phyloP scores from a whole-genome alignment of 306 rosid genomes.

The Arachis hypogaea region DNA sequence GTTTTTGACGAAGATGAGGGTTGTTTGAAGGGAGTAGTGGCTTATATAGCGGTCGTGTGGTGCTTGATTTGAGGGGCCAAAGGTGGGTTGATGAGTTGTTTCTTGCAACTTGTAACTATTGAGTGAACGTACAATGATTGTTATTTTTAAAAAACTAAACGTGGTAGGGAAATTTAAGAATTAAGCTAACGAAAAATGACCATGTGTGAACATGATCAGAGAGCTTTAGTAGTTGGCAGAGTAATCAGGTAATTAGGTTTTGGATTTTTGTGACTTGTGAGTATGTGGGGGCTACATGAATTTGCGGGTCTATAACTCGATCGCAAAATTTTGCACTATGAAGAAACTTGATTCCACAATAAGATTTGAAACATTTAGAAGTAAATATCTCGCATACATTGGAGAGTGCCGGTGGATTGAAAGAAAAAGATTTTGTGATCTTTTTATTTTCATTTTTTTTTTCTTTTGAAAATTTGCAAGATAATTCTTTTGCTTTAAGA shows the following conservation, averaged over 20 bases:
- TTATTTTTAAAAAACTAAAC: background rate
- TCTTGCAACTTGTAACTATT: background rate
- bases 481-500: too few relatives aligned
- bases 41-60: conserved; percentile 17
- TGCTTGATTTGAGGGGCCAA: background rate
- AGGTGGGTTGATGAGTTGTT: background rate
- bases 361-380: too few relatives aligned
- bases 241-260: conserved; percentile 27
- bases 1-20: conserved; percentile 20
- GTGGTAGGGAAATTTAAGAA: background rate
- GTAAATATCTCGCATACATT: too few relatives aligned
- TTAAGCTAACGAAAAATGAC: conserved; percentile 2
- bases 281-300: background rate
- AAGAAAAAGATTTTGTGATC: too few relatives aligned
- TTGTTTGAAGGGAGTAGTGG: background rate
- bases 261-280: conserved; percentile 39
- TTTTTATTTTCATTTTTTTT: too few relatives aligned
- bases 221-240: conserved; percentile 52
- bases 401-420: too few relatives aligned
- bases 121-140: background rate
- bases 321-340: too few relatives aligned
- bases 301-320: background rate
- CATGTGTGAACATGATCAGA: conserved; percentile 41
- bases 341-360: too few relatives aligned
- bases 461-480: too few relatives aligned